phyloP scores from a whole-genome alignment of 1,139 yeast genomes.

The Blastobotrys aristatus region DNA sequence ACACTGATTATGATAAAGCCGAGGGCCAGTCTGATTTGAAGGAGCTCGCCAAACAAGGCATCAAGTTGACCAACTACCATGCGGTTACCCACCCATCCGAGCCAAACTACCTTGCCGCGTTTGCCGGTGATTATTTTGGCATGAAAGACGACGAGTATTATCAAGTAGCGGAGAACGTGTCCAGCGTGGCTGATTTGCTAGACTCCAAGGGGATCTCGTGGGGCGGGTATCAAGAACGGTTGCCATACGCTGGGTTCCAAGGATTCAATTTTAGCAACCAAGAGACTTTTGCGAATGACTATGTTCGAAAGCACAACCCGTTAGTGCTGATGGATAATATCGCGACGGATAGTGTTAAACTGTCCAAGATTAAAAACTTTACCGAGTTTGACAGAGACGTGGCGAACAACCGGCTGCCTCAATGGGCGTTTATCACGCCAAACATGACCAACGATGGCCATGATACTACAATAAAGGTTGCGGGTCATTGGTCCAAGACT shows the following conservation, averaged over 20 bases:
- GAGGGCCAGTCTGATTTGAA: conserved; percentile 40
- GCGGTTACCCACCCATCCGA: conserved; percentile 47
- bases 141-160: conserved; percentile 42
- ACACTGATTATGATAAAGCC: conserved; percentile 47
- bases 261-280: conserved; percentile 44
- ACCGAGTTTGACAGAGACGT: conserved; percentile 41
- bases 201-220: conserved; percentile 43
- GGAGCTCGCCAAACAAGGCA: conserved; percentile 41
- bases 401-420: conserved; percentile 39
- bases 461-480: conserved; percentile 40
- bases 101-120: conserved; percentile 46
- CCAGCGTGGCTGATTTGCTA: conserved; percentile 43
- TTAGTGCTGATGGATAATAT: conserved; percentile 40
- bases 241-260: conserved; percentile 46
- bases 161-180: conserved; percentile 41
- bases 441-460: conserved; percentile 49
- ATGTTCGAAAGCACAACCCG: conserved; percentile 49
- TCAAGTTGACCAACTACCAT: conserved; percentile 45
- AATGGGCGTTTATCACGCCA: conserved; percentile 47
- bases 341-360: conserved; percentile 32
- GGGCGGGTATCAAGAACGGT: conserved; percentile 47
- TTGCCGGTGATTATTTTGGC: conserved; percentile 46
- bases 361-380: conserved; percentile 43
- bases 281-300: conserved; percentile 40
- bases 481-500: conserved; percentile 43